Evolutionary conservation across 78 protist genomes (phyloP).

Genomic region (Chrysochromulina parva): DNA sequence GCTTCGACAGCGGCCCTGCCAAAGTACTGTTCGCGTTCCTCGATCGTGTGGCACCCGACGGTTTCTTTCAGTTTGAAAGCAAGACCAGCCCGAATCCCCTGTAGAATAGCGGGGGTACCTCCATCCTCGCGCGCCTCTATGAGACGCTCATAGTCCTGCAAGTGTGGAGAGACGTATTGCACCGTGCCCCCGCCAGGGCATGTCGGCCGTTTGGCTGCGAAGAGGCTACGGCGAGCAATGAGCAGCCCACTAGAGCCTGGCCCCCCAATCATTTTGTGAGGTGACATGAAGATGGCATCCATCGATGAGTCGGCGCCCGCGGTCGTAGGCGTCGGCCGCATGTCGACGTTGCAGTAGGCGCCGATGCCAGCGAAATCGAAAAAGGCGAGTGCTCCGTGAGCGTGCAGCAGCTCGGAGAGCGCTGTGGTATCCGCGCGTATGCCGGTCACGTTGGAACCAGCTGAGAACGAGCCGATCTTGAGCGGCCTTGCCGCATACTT

Average conservation of each 20-base stretch:
- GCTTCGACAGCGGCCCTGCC: no score
- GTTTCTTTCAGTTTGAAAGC: no score
- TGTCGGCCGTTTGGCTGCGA: slow-evolving; percentile 12
- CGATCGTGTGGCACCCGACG: no score
- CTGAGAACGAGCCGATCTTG: slow-evolving; percentile 72
- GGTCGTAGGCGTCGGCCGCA: slow-evolving; percentile 36
- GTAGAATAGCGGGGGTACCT: no score
- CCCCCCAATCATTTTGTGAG: slow-evolving; percentile 87
- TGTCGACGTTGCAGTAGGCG: slow-evolving; percentile 70
- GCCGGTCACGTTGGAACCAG: slow-evolving; percentile 86
- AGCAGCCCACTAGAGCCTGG: slow-evolving; percentile 80
- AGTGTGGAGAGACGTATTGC: not conserved
- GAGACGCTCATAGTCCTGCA: no score
- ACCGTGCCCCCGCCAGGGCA: not conserved
- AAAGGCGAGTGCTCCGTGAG: slow-evolving; percentile 59
- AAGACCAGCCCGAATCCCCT: no score
- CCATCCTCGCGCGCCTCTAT: no score
- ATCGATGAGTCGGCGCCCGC: not conserved
- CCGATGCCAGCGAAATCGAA: slow-evolving; percentile 86
- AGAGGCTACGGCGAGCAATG: slow-evolving; percentile 40
- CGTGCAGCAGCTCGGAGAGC: slow-evolving; percentile 61
- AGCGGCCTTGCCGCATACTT: not conserved
- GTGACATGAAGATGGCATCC: slow-evolving; percentile 77
- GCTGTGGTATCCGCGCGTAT: slow-evolving; percentile 49
- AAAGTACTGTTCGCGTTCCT: no score